These are phyloP conservation scores for Passiflora organensis DNA, from an alignment of 345 rosid species.

Conservation along the genomic window DNA sequence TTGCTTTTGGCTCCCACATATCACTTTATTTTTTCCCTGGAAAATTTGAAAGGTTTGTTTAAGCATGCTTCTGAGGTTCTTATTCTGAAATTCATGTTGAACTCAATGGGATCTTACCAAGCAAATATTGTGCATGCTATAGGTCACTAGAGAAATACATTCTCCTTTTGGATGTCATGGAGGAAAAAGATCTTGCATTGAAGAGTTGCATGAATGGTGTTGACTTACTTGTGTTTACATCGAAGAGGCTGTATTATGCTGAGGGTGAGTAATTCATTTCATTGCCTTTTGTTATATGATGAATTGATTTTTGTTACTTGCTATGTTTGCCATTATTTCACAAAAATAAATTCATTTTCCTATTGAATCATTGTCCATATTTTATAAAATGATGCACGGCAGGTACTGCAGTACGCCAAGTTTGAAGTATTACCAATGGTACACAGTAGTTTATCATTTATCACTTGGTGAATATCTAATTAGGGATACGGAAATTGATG, in stretches of 20 bases:
- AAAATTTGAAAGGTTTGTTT: not conserved
- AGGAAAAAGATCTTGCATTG: constrained; percentile 4
- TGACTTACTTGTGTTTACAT: constrained; percentile 4
- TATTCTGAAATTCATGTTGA: not conserved
- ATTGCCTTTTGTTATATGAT: no score
- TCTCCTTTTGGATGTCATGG: not conserved
- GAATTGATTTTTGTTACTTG: no score
- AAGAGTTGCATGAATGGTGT: constrained; percentile 8
- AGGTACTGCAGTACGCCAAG: no score
- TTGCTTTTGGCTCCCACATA: not conserved
- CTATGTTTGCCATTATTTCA: no score
- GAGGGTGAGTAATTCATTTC: not conserved
- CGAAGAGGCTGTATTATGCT: constrained; percentile 2
- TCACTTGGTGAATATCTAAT: no score
- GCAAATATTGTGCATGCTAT: not conserved
- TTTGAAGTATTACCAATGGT: no score
- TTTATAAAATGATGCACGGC: no score
- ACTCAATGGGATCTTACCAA: no score
- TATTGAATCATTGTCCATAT: no score
- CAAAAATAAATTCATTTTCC: no score
- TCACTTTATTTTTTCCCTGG: constrained; percentile 5
- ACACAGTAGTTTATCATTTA: no score
- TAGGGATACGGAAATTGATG: no score
- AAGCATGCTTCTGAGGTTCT: not conserved
- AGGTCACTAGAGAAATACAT: not conserved